Percentiles rank a stretch among this genome's conserved stretches.
phyloP scores from a whole-genome alignment of 2,329 filamentous ascomycete genomes.

The Hyphodiscus sp. region DNA sequence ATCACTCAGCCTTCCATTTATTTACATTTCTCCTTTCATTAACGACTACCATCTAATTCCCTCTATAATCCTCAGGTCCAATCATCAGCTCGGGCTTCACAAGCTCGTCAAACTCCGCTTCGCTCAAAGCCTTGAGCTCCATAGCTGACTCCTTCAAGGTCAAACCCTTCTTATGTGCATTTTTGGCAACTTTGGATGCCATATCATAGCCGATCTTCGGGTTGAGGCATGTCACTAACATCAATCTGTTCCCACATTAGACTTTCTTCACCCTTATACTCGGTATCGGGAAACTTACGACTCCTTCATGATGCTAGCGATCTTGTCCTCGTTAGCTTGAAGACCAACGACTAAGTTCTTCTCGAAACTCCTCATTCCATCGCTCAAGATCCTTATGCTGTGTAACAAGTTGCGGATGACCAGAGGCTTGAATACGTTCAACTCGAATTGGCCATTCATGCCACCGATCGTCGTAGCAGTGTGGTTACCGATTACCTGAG shows the following conservation, averaged over 20 bases:
- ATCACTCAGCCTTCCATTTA: background rate
- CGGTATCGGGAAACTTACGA: constrained; percentile 52
- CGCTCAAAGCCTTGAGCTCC: constrained; percentile 82
- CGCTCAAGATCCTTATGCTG: constrained; percentile 78
- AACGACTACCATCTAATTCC: constrained; percentile 7
- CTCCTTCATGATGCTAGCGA: constrained; percentile 84
- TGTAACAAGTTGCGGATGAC: constrained; percentile 94
- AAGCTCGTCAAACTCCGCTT: constrained; percentile 82
- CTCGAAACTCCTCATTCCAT: constrained; percentile 93
- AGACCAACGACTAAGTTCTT: constrained; percentile 85
- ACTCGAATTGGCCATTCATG: constrained; percentile 96
- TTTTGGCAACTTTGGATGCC: constrained; percentile 95
- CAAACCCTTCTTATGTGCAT: constrained; percentile 96
- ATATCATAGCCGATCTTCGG: constrained; percentile 97
- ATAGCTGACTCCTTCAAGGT: constrained; percentile 91
- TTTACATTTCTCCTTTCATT: background rate
- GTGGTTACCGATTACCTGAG: constrained; percentile 97
- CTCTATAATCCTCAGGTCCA: constrained; percentile 64
- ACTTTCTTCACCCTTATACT: background rate
- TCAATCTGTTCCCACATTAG: constrained; percentile 55
- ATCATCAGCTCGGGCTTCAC: constrained; percentile 96
- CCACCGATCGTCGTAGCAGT: constrained; percentile 88
- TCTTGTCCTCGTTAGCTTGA: constrained; percentile 89
- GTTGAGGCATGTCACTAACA: constrained; percentile 97
- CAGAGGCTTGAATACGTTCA: constrained; percentile 98